Percentiles rank a stretch among this genome's conserved stretches.
These are phyloP conservation scores for Termitomyces sp. DNA, from an alignment of 768 basidiomycete species.

Conservation along the genomic window DNA sequence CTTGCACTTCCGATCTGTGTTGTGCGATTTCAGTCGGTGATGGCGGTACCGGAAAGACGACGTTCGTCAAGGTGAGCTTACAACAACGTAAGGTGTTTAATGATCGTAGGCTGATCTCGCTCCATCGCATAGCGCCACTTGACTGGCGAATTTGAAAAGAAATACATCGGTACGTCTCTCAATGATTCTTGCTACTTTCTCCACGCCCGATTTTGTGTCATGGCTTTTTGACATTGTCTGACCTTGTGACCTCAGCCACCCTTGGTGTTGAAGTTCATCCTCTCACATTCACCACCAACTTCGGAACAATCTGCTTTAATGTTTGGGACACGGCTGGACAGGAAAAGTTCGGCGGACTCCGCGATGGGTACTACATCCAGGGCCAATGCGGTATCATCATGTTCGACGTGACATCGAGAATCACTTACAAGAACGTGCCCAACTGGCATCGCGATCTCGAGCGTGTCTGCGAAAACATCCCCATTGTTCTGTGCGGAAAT, in stretches of 20 bases:
- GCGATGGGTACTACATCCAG: slow-evolving; percentile 95
- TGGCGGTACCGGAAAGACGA: slow-evolving; percentile 97
- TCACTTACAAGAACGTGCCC: slow-evolving; percentile 99
- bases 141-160: slow-evolving; percentile 99
- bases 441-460: slow-evolving; percentile 99
- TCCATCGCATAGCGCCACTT: slow-evolving; percentile 72
- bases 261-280: slow-evolving; percentile 99
- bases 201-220: slow-evolving; percentile 11
- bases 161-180: slow-evolving; percentile 84
- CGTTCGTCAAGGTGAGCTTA: slow-evolving; percentile 85
- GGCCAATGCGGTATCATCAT: slow-evolving; percentile 99
- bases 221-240: slow-evolving; percentile 11
- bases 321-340: slow-evolving; percentile 99
- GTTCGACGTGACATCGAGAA: slow-evolving; percentile 99
- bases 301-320: slow-evolving; percentile 98
- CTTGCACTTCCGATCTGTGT: slow-evolving; percentile 13
- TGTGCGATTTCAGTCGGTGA: slow-evolving; percentile 67
- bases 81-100: slow-evolving; percentile 14
- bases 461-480: slow-evolving; percentile 99
- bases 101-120: slow-evolving; percentile 57
- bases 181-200: slow-evolving; percentile 9
- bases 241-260: slow-evolving; percentile 57
- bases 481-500: slow-evolving; percentile 98
- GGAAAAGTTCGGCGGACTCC: slow-evolving; percentile 99
- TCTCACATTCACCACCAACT: slow-evolving; percentile 94